Evolutionary conservation across 164 flowering plant genomes (phyloP).

Genomic region (Vitis labrusca): DNA sequence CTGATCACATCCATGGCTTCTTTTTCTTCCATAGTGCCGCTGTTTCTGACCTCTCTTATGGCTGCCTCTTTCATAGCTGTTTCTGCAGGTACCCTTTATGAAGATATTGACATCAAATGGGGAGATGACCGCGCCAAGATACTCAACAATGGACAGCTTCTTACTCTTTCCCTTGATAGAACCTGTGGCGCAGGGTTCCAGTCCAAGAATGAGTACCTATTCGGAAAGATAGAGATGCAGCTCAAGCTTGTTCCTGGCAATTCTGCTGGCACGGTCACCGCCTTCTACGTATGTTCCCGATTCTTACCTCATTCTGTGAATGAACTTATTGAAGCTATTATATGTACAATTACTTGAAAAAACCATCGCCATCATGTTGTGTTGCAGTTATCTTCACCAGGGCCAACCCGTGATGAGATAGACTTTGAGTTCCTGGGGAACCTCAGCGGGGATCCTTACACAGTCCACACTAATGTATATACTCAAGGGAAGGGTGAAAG

Average conservation of each 20-base stretch:
- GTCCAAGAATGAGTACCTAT: constrained; percentile 36
- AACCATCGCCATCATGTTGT: not conserved
- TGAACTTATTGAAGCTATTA: too few relatives aligned
- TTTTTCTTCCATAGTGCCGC: too few relatives aligned
- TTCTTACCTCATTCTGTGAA: not conserved
- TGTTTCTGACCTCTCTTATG: not conserved
- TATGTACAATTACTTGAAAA: not conserved
- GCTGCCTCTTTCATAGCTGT: not conserved
- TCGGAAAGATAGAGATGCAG: constrained; percentile 43
- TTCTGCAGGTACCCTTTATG: constrained; percentile 10
- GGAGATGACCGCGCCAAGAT: constrained; percentile 24
- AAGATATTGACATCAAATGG: constrained; percentile 14
- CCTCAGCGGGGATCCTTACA: constrained; percentile 25
- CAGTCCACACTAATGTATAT: constrained; percentile 23
- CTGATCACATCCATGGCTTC: too few relatives aligned
- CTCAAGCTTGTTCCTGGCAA: constrained; percentile 54
- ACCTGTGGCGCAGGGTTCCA: constrained; percentile 46
- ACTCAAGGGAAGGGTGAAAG: constrained; percentile 25
- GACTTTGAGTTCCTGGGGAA: constrained; percentile 31
- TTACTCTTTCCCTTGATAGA: constrained; percentile 39
- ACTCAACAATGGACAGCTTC: constrained; percentile 34
- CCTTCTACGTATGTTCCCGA: constrained; percentile 35
- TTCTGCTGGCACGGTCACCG: constrained; percentile 59
- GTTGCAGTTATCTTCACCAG: constrained; percentile 18
- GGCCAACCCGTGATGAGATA: constrained; percentile 24